A percentile compares a stretch with the other conserved stretches of the same genome.
Evolutionary conservation across 2,329 filamentous ascomycete genomes (phyloP).

Genomic region (Huntiella moniliformis): DNA sequence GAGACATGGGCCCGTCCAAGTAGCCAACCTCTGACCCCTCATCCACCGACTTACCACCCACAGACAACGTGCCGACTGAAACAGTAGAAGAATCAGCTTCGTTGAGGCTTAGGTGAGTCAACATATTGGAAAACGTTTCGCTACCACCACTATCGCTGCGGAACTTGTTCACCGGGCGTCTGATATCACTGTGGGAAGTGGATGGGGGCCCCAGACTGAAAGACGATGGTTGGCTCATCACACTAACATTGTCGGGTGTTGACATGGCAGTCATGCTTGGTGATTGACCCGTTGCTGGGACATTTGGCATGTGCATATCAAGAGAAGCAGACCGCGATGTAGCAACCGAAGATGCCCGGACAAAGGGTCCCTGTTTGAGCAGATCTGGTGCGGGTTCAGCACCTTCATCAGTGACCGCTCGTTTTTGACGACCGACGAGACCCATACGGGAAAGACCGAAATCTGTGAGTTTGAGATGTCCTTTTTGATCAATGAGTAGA

Average conservation of each 20-base stretch:
- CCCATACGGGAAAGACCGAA: slow-evolving; percentile 97
- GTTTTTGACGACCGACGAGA: slow-evolving; percentile 86
- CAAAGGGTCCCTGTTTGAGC: slow-evolving; percentile 81
- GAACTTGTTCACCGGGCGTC: slow-evolving; percentile 41
- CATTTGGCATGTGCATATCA: slow-evolving; percentile 36
- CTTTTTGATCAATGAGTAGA: slow-evolving; percentile 87
- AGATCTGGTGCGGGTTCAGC: slow-evolving; percentile 81
- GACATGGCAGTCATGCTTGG: slow-evolving; percentile 73
- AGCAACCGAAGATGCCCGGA: slow-evolving; percentile 62
- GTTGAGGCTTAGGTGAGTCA: slow-evolving; percentile 58
- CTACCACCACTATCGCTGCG: slow-evolving; percentile 87
- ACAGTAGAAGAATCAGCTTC: slow-evolving; percentile 28
- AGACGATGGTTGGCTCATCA: slow-evolving; percentile 73
- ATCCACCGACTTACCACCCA: slow-evolving; percentile 38
- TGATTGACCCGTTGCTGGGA: slow-evolving; percentile 36
- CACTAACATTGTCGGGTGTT: slow-evolving; percentile 47
- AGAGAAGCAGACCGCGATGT: slow-evolving; percentile 90
- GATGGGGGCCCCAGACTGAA: slow-evolving; percentile 45
- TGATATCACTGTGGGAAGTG: slow-evolving; percentile 31
- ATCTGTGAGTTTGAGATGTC: slow-evolving; percentile 90
- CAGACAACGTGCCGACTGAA: slow-evolving; percentile 17
- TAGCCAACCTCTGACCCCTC: slow-evolving; percentile 24
- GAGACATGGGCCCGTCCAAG: slow-evolving; percentile 60
- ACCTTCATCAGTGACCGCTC: slow-evolving; percentile 58
- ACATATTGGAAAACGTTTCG: slow-evolving; percentile 66